A percentile compares a stretch with the other conserved stretches of the same genome.
Evolutionary conservation across 2,329 filamentous ascomycete genomes (phyloP).

Genomic region (Byssochlamys sp.): DNA sequence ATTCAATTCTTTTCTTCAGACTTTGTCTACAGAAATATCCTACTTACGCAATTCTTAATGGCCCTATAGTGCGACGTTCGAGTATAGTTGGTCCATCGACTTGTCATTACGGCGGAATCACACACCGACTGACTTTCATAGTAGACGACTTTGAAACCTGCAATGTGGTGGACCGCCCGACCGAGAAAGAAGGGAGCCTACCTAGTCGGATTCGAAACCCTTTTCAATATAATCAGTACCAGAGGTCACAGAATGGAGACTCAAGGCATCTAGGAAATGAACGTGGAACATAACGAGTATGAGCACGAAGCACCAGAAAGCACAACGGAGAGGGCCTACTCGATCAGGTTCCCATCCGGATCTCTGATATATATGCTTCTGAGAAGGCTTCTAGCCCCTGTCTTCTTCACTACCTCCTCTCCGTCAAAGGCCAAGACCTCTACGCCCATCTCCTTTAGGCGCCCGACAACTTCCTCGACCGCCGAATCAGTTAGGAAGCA

Average conservation of each 20-base stretch:
- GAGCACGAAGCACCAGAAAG: background rate
- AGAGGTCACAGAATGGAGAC: background rate
- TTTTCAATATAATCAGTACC: background rate
- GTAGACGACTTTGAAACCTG: background rate
- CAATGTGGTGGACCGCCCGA: background rate
- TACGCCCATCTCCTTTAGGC: slow-evolving; percentile 36
- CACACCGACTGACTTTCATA: background rate
- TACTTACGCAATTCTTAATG: background rate
- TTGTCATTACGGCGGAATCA: background rate
- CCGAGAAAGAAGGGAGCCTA: background rate
- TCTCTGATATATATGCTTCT: slow-evolving; percentile 53
- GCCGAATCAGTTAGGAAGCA: slow-evolving; percentile 49
- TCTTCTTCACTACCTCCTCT: slow-evolving; percentile 44
- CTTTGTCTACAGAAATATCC: background rate
- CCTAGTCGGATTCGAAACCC: slow-evolving; percentile 8
- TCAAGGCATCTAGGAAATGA: background rate
- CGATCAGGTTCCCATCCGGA: slow-evolving; percentile 53
- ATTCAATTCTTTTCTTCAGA: background rate
- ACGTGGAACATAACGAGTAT: background rate
- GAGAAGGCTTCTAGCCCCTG: slow-evolving; percentile 47
- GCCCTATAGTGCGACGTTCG: background rate
- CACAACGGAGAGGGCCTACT: slow-evolving; percentile 36
- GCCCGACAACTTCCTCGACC: slow-evolving; percentile 38
- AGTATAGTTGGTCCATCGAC: background rate
- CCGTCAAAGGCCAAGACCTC: slow-evolving; percentile 40